These are phyloP conservation scores for Cercospora sesami DNA, from an alignment of 2,329 filamentous ascomycete genomes.

Conservation along the genomic window DNA sequence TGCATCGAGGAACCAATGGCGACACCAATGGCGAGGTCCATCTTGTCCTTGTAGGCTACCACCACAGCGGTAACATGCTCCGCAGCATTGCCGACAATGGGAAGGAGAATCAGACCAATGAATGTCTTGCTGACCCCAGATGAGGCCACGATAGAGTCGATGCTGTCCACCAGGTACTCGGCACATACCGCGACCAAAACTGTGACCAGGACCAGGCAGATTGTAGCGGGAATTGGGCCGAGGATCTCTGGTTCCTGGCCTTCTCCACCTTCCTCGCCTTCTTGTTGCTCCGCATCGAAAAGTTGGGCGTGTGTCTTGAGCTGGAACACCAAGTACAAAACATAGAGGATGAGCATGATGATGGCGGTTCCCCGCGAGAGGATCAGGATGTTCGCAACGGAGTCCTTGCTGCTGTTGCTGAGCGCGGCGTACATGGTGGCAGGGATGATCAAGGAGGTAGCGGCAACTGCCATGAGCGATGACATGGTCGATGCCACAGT, in stretches of 20 bases:
- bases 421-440: constrained; percentile 55
- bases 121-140: constrained; percentile 57
- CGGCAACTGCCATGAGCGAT: constrained; percentile 58
- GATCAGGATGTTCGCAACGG: constrained; percentile 49
- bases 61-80: constrained; percentile 58
- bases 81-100: constrained; percentile 59
- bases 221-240: constrained; percentile 46
- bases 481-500: constrained; percentile 78
- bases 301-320: constrained; percentile 52
- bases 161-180: constrained; percentile 56
- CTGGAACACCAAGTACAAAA: constrained; percentile 58
- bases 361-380: constrained; percentile 57
- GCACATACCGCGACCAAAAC: constrained; percentile 53
- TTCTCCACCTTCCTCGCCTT: constrained; percentile 34
- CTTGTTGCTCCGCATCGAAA: constrained; percentile 46
- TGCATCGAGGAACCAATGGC: constrained; percentile 57
- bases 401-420: constrained; percentile 41
- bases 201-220: constrained; percentile 52
- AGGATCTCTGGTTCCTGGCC: constrained; percentile 46
- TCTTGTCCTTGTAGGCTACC: constrained; percentile 58
- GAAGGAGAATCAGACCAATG: constrained; percentile 57
- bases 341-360: constrained; percentile 55
- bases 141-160: constrained; percentile 55
- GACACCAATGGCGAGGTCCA: constrained; percentile 58
- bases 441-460: constrained; percentile 55